These are phyloP conservation scores for Cytospora leucostoma DNA, from an alignment of 2,329 filamentous ascomycete species.

Conservation along the genomic window DNA sequence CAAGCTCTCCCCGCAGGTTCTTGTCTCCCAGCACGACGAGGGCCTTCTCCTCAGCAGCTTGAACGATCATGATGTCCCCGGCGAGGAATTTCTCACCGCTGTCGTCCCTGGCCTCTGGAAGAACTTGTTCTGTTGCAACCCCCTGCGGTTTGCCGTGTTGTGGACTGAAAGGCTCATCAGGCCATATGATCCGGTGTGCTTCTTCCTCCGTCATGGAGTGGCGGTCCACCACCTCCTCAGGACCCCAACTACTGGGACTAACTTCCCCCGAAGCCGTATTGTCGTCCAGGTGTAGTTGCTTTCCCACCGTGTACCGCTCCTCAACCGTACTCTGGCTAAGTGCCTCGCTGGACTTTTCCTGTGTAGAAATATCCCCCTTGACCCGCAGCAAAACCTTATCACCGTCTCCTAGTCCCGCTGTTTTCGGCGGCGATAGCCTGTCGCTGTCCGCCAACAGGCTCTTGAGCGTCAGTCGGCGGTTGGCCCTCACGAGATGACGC, in stretches of 20 bases:
- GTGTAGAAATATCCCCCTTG: not conserved
- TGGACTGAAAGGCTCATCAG: slow-evolving; percentile 30
- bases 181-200: slow-evolving; percentile 44
- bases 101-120: not conserved
- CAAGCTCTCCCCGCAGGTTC: slow-evolving; percentile 35
- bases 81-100: slow-evolving; percentile 22
- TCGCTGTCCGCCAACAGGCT: slow-evolving; percentile 13
- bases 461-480: slow-evolving; percentile 19
- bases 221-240: not conserved
- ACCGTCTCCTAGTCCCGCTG: not conserved
- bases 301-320: not conserved
- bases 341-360: not conserved
- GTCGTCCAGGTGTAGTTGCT: not conserved
- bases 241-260: not conserved
- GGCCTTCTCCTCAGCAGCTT: slow-evolving; percentile 23
- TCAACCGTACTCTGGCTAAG: not conserved
- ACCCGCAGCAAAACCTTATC: not conserved
- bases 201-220: slow-evolving; percentile 44
- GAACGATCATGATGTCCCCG: not conserved
- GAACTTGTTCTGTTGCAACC: not conserved
- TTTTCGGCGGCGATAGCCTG: slow-evolving; percentile 18
- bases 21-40: slow-evolving; percentile 30
- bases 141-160: not conserved
- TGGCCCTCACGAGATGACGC: slow-evolving; percentile 33
- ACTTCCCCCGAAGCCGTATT: not conserved